These are phyloP conservation scores for Mycena alexandri DNA, from an alignment of 768 basidiomycete species.

Conservation along the genomic window DNA sequence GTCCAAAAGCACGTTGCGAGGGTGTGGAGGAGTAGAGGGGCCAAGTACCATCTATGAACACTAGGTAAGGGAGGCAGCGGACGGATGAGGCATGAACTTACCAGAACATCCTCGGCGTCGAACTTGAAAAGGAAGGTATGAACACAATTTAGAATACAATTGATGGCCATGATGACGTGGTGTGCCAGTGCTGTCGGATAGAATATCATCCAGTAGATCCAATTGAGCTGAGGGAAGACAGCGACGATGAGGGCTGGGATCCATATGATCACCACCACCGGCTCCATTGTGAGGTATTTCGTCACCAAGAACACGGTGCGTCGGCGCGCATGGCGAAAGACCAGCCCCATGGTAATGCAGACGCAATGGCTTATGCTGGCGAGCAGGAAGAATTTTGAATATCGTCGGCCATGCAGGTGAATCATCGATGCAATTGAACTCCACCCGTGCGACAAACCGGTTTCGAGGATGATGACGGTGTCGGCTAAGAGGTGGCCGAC, in stretches of 20 bases:
- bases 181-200: no score
- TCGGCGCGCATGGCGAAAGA: background rate
- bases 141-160: no score
- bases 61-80: no score
- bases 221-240: no score
- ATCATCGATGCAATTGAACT: background rate
- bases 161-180: no score
- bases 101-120: no score
- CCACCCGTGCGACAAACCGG: background rate
- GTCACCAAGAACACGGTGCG: no score
- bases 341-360: background rate
- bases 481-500: no score
- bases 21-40: background rate
- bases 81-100: no score
- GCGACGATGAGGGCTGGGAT: background rate
- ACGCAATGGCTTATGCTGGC: background rate
- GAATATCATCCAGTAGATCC: no score
- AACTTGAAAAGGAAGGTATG: no score
- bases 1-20: background rate
- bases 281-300: background rate
- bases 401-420: background rate
- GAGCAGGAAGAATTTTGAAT: slow-evolving; percentile 1
- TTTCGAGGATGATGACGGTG: no score
- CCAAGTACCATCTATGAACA: background rate
- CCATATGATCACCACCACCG: background rate